Conservation (phyloP, 306 rosid genomes). For the Benincasa hispida region DNA sequence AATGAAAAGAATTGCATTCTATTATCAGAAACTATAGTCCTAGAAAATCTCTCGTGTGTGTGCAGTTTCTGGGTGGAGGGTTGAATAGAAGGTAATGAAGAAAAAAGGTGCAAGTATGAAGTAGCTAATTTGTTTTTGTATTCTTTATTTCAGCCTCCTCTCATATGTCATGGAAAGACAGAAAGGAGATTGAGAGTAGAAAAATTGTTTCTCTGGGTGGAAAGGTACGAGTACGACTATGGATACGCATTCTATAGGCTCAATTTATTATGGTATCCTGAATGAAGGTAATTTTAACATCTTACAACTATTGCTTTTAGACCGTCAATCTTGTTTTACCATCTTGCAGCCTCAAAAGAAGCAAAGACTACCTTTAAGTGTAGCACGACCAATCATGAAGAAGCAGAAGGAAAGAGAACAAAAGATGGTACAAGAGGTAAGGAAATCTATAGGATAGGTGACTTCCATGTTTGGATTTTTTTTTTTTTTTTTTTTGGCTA, state of each 20-base stretch:
- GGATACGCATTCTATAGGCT: constrained; percentile 8
- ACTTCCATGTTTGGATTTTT: no score
- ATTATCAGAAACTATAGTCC: neutral
- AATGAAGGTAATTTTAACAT: neutral
- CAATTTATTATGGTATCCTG: neutral
- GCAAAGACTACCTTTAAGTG: constrained; percentile 53
- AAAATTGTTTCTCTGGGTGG: constrained; percentile 76
- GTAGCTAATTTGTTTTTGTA: neutral
- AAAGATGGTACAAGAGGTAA: constrained; percentile 56
- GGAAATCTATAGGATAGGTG: neutral
- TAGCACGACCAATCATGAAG: constrained; percentile 65
- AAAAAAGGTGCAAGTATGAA: neutral
- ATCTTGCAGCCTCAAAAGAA: constrained; percentile 43
- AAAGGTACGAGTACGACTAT: constrained; percentile 48
- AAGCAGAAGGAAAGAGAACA: constrained; percentile 64
- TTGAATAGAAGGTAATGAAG: neutral
- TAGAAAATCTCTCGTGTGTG: neutral
- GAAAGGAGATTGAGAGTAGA: constrained; percentile 51
- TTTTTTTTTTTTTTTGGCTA: no score
- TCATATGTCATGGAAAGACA: constrained; percentile 79
- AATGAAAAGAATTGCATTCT: neutral
- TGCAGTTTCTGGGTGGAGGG: neutral
- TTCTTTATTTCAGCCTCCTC: constrained; percentile 32
- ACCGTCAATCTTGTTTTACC: neutral
- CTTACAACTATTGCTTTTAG: neutral